A percentile compares a stretch with the other conserved stretches of the same genome.
Conservation (phyloP, 2,329 filamentous ascomycete genomes). For the Sclerotinia subarctica region DNA sequence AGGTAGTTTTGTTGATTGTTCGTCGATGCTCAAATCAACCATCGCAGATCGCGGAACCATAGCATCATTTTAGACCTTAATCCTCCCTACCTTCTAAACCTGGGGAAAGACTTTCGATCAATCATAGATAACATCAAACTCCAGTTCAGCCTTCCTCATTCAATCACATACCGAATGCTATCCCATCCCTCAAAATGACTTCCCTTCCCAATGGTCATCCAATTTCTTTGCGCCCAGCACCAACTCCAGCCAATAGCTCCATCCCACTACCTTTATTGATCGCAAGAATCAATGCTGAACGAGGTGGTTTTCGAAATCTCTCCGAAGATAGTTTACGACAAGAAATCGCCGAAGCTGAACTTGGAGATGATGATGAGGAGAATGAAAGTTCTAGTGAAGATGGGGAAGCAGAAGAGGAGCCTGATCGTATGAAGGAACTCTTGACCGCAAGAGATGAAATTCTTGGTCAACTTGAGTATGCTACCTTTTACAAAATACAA, state of each 20-base stretch:
- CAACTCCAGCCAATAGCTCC: slow-evolving; percentile 51
- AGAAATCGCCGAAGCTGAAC: slow-evolving; percentile 55
- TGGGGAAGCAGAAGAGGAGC: slow-evolving; percentile 47
- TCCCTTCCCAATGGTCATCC: slow-evolving; percentile 44
- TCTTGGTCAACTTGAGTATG: slow-evolving; percentile 56
- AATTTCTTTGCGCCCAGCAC: slow-evolving; percentile 63
- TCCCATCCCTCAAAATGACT: slow-evolving; percentile 25
- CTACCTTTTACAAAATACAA: background rate
- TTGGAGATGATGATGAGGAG: slow-evolving; percentile 19
- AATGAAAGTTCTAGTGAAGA: slow-evolving; percentile 48
- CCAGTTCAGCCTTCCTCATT: background rate
- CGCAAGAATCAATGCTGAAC: slow-evolving; percentile 71
- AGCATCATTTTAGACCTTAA: background rate
- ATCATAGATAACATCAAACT: background rate
- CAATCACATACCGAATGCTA: background rate
- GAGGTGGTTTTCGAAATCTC: slow-evolving; percentile 77
- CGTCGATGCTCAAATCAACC: background rate
- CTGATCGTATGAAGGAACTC: slow-evolving; percentile 39
- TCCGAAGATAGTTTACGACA: slow-evolving; percentile 69
- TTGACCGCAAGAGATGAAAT: slow-evolving; percentile 54
- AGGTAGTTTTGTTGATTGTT: background rate
- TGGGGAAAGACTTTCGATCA: background rate
- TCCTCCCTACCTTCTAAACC: background rate
- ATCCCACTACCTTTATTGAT: slow-evolving; percentile 72
- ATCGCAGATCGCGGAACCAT: background rate